phyloP scores from a whole-genome alignment of 768 basidiomycete genomes.

The Suillus spraguei region DNA sequence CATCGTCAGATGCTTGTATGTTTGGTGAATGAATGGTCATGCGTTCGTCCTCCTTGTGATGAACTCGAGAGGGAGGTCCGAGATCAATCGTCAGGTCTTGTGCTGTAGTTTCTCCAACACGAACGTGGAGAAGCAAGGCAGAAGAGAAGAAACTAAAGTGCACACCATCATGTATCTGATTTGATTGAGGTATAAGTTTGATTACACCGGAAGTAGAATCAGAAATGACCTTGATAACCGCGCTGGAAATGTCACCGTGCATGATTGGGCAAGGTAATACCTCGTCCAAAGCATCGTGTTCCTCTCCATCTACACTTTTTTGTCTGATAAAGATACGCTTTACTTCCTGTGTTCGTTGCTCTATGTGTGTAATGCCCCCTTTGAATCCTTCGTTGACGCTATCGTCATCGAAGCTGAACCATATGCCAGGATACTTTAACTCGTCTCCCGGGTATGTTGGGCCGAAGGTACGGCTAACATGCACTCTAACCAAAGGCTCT shows the following conservation, averaged over 20 bases:
- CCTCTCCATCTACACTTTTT: constrained; percentile 57
- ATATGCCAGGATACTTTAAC: constrained; percentile 78
- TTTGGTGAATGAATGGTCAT: constrained; percentile 78
- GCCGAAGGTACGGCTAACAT: constrained; percentile 74
- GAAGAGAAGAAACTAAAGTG: constrained; percentile 64
- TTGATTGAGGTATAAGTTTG: background rate
- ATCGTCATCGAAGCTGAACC: constrained; percentile 86
- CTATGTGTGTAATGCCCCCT: constrained; percentile 42
- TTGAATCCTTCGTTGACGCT: constrained; percentile 56
- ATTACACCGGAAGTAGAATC: background rate
- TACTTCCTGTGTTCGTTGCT: constrained; percentile 75
- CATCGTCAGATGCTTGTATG: constrained; percentile 43
- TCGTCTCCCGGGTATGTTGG: constrained; percentile 83
- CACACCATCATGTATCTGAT: constrained; percentile 74
- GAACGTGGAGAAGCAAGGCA: constrained; percentile 55
- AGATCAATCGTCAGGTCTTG: constrained; percentile 82
- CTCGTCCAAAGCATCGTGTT: constrained; percentile 73
- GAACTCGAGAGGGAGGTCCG: constrained; percentile 73
- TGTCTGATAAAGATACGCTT: constrained; percentile 75
- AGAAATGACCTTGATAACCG: constrained; percentile 60
- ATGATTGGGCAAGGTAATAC: constrained; percentile 65
- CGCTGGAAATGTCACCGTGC: constrained; percentile 70
- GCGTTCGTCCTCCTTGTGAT: constrained; percentile 88
- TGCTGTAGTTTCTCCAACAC: constrained; percentile 74
- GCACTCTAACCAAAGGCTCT: constrained; percentile 61